These are phyloP conservation scores for Thermochaetoides dissita DNA, from an alignment of 2,329 filamentous ascomycete genomes.

Conservation along the genomic window DNA sequence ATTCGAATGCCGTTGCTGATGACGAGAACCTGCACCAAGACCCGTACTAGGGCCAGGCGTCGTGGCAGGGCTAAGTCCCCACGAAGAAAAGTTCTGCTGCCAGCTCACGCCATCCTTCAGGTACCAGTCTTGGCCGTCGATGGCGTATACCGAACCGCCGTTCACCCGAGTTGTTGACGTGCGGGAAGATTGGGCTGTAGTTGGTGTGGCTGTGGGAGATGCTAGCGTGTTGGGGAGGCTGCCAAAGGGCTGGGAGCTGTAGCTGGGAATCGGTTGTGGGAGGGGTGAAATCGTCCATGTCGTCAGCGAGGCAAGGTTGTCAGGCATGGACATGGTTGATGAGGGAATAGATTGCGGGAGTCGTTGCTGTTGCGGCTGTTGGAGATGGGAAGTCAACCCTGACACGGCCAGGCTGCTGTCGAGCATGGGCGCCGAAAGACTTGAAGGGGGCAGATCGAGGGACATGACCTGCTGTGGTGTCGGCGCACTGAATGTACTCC, in stretches of 20 bases:
- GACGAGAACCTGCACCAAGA: too few relatives aligned
- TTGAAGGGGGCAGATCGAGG: slow-evolving; percentile 15
- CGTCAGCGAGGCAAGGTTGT: slow-evolving; percentile 10
- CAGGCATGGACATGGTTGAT: slow-evolving; percentile 13
- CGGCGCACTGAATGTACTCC: slow-evolving; percentile 21
- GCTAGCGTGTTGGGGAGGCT: too few relatives aligned
- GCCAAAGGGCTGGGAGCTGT: slow-evolving; percentile 6
- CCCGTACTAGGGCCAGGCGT: not conserved
- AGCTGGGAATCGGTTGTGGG: slow-evolving; percentile 10
- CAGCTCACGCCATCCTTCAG: slow-evolving; percentile 42
- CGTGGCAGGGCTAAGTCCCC: slow-evolving; percentile 26
- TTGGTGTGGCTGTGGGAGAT: slow-evolving; percentile 1
- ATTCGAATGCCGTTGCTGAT: too few relatives aligned
- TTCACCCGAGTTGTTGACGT: too few relatives aligned
- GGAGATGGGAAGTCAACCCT: slow-evolving; percentile 15
- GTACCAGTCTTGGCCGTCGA: slow-evolving; percentile 44
- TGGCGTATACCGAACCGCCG: slow-evolving; percentile 20
- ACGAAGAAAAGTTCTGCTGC: slow-evolving; percentile 43
- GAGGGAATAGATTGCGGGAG: slow-evolving; percentile 5
- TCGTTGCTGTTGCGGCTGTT: slow-evolving; percentile 8
- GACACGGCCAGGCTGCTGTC: slow-evolving; percentile 12
- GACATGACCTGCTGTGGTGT: slow-evolving; percentile 15
- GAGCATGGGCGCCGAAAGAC: slow-evolving; percentile 19
- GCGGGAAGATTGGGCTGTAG: not conserved
- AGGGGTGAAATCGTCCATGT: slow-evolving; percentile 12